Evolutionary conservation across 371 early-diverging fungal genomes (phyloP), one percentile per base, ranked within the genome.

Genomic region (Mucor saturninus): DNA sequence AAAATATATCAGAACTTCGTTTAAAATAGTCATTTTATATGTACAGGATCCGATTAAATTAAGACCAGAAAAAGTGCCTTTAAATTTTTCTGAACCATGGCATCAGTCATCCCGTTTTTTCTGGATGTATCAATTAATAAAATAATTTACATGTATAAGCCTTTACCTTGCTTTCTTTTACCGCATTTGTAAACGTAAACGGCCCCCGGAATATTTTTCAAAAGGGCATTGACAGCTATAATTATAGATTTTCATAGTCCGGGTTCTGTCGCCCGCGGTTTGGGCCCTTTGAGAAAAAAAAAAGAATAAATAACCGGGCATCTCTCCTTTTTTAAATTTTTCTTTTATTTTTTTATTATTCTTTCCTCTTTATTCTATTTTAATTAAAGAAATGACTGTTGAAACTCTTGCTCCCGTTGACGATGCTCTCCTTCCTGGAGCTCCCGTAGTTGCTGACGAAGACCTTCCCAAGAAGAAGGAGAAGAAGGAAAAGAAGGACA

Each of bases 371-470:
- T 21, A 46, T 8, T 46, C 7, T 46, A 21, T 6, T 21, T 46
- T 21, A 4, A 26, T 21, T 21, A 45, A 45, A 45, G 15, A 45
- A 46, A 21, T 21, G 8, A 46, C 26, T 21, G 1, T 46, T 21
- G 61, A 61, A 13, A 61, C n/a, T 35, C 3, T 42, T 30, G 14
- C 43, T 48, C 11, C 21, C 11, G 48, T 55, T 55, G n/a, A 54
- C 9, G 30, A 54, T 28, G 28, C 21, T 21, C 32, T 50, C 26
- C 31, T 54, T 43, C 54, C 49, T 62, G 63, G 63, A 26, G 14
- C 57, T 13, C 49, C 62, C 54, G 68, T 57, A 15, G 9, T 53
- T 42, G 31, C 59, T 39, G 46, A 39, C 11, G 58, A 62, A 14
- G 54, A 56, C 28, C 9, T 37, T 0, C 51, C 45, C 15, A 46